These are phyloP conservation scores for Litsea cubeba DNA, from an alignment of 164 flowering plant genomes.

Conservation along the genomic window DNA sequence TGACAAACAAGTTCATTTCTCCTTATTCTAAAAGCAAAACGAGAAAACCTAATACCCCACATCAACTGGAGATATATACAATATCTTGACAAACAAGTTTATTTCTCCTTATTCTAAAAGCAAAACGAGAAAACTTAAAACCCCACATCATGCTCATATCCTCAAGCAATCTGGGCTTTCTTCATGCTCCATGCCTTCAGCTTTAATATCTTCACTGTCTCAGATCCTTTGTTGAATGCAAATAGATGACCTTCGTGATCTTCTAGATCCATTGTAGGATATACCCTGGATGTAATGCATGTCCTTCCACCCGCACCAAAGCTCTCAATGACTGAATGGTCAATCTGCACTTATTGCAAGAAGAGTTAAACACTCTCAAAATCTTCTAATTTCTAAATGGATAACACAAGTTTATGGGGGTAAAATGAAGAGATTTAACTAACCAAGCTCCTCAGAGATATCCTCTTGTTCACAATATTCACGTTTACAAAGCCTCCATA, in stretches of 20 bases:
- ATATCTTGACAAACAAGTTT: background rate
- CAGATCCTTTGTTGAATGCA: conserved; percentile 40
- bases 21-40: no score
- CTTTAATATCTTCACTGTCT: conserved; percentile 21
- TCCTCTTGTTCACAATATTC: conserved; percentile 24
- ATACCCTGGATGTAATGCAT: conserved; percentile 50
- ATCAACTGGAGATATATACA: conserved; percentile 1
- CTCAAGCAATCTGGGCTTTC: conserved; percentile 18
- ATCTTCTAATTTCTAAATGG: no score
- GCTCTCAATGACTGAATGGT: conserved; percentile 23
- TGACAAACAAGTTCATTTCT: background rate
- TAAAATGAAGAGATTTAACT: conserved; percentile 2
- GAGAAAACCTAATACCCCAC: background rate
- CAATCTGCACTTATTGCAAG: conserved; percentile 5
- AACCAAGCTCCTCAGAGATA: conserved; percentile 51
- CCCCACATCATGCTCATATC: conserved; percentile 10
- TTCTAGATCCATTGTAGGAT: conserved; percentile 34
- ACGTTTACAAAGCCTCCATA: conserved; percentile 48
- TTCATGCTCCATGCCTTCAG: conserved; percentile 47
- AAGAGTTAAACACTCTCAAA: background rate
- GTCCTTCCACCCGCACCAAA: conserved; percentile 44
- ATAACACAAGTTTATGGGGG: no score
- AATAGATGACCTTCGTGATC: conserved; percentile 22
- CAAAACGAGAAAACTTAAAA: no score
- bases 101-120: background rate